Conservation (phyloP, 1,284 basidiomycete genomes). For the Cryptococcus sp. region DNA sequence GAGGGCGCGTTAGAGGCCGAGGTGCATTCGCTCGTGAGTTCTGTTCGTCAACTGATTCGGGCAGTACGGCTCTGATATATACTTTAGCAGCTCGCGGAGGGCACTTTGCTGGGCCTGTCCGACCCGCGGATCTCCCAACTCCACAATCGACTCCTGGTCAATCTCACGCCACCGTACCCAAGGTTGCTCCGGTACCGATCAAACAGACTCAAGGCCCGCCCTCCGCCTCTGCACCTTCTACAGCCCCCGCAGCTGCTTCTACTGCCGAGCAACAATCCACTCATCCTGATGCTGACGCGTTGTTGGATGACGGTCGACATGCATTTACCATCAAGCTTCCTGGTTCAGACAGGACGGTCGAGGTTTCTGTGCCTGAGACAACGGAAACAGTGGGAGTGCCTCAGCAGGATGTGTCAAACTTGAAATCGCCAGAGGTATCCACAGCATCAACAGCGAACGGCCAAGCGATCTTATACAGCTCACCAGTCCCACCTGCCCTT, state of each 20-base stretch:
- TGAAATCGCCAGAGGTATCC: too few relatives aligned
- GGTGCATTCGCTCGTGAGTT: conserved; percentile 21
- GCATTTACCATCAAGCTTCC: conserved; percentile 40
- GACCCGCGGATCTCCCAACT: conserved; percentile 7
- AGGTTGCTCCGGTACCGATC: background rate
- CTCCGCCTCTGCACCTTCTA: background rate
- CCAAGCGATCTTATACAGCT: conserved; percentile 15
- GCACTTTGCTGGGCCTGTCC: conserved; percentile 12
- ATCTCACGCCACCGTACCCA: background rate
- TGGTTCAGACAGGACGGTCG: conserved; percentile 18
- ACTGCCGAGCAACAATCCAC: conserved; percentile 12
- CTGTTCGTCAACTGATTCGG: background rate
- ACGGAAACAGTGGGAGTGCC: background rate
- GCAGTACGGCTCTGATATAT: too few relatives aligned
- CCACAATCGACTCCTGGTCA: conserved; percentile 3
- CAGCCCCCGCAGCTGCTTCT: background rate
- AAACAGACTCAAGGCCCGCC: background rate
- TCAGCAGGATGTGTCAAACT: background rate
- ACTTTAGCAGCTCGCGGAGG: conserved; percentile 22
- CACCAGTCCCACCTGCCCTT: conserved; percentile 5
- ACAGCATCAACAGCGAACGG: background rate
- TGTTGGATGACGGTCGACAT: conserved; percentile 27
- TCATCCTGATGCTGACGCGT: conserved; percentile 12
- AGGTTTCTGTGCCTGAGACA: conserved; percentile 4
- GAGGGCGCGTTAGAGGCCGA: conserved; percentile 26